Conservation (phyloP, 257 asterid genomes). For the Forsythia viridissima region DNA sequence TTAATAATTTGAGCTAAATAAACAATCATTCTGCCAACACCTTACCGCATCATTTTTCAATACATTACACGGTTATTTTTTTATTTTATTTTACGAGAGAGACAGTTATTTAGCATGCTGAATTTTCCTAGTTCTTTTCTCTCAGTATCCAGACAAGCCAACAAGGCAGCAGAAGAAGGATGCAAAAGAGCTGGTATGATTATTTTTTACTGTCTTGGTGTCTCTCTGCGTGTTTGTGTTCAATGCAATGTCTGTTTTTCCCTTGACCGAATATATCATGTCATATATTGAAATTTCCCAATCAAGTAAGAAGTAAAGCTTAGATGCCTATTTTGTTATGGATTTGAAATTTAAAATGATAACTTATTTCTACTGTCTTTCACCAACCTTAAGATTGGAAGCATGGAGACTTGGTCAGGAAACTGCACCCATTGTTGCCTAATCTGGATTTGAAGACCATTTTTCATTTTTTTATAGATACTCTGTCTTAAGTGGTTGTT, state of each 20-base stretch:
- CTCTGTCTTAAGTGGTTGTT: neutral
- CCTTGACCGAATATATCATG: neutral
- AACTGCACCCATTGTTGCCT: neutral
- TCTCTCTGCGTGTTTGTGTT: neutral
- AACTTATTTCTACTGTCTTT: neutral
- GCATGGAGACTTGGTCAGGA: neutral
- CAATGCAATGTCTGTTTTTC: neutral
- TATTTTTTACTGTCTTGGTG: conserved; percentile 3
- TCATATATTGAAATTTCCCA: neutral
- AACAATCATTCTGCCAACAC: neutral
- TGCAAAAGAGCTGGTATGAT: conserved; percentile 88
- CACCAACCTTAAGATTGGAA: neutral
- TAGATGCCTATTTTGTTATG: neutral
- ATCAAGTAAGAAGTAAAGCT: neutral
- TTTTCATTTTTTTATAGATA: neutral
- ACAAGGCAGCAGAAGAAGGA: conserved; percentile 95
- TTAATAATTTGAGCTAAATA: neutral
- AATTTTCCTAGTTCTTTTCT: conserved; percentile 19
- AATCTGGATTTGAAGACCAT: neutral
- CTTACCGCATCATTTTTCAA: neutral
- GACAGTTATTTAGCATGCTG: conserved; percentile 17
- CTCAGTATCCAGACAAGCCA: conserved; percentile 96
- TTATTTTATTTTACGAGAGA: neutral
- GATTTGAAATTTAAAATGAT: neutral
- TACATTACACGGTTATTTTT: neutral